Evolutionary conservation across 2,329 filamentous ascomycete genomes (phyloP), one percentile per base, ranked within the genome.

Genomic region (Aspergillus sp.): DNA sequence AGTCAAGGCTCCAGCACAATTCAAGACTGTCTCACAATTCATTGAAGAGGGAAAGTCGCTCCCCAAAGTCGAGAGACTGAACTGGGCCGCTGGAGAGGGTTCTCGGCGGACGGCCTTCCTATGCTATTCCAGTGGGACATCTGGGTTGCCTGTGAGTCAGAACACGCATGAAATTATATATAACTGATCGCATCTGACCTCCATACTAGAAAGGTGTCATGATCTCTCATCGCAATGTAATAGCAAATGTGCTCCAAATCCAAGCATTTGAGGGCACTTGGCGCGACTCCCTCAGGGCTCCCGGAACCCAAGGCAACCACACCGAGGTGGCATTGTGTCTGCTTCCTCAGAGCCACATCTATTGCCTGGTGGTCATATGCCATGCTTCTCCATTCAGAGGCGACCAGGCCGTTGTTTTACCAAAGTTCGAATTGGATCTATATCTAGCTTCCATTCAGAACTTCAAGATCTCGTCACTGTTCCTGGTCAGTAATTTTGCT

Each of bases 321-420:
- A 82, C 76, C 0, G 85, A 87, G 55, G 80, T 84, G 19, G 78
- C 74, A 2, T 82, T 93, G 0, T 91, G 90, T 5, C 80, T 94
- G n/a, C 79, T 94, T 0, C 91, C 91, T 0, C 86, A 92, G 70
- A 92, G 89, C 65, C 91, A 96, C 69, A 95, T 95, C 64, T 96
- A 94, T 73, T 87, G 86, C 4, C 79, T 95, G 38, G 85, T 92
- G 5, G 85, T 92, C 15, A 85, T 92, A 61, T 87, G 85, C 45
- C 87, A 91, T 72, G 76, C 81, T 1, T 83, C 83, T 25, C 79
- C 86, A 2, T 94, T 87, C 71, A 84, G 89, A 43, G 91, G 91
- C 9, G 91, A 95, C 66, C 86, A 87, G 59, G 81, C 89, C 9
- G 82, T 95, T 55, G 83, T 94, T 5, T 81, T 95, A 13, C 78